Evolutionary conservation across 257 asterid species (phyloP), one percentile per base, ranked within the genome.

Genomic region (Handroanthus guayacan): DNA sequence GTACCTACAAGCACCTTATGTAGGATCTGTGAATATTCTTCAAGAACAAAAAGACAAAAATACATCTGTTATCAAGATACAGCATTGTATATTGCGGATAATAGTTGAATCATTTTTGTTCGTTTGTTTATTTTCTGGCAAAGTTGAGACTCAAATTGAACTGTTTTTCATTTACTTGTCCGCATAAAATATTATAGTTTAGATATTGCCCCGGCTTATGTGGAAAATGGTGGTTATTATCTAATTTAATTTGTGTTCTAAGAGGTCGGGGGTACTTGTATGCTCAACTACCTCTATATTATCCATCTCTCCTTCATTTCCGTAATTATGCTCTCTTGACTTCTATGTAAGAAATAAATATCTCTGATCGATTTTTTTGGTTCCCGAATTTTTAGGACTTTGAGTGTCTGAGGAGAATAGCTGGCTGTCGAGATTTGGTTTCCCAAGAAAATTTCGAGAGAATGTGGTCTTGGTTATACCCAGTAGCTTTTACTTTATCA

Each of bases 381-480:
- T 63, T 25, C 25, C 69, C 38, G 13, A 41, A 50, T 73, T 39
- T 16, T 2, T 16, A 92, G 99, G 99, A 95, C 78, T 84, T 92
- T 2, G 91, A 87, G 80, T 85, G 96, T 73, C 82, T 95, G 75
- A 82, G 90, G 85, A 86, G 87, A 84, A 79, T 93, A 64, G 86
- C 88, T 4, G 96, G 97, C 54, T 89, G 92, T 65, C 88, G 84
- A 74, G 99, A 89, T 36, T 51, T 86, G 47, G 94, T 89, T 69
- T 81, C 87, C 54, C 92, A 84, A 82, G 95, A 84, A 70, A 76
- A 88, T 75, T 95, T 95, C 6, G 98, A 93, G 86, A 90, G 87
- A 79, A 64, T 95, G 84, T 95, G 99, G 99, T 86, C 84, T 55
- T 95, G 98, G 98, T 70, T 95, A 75, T 95, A 89, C 79, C 98